Conservation (phyloP, 2,329 filamentous ascomycete genomes). For the Neopestalotiopsis sp. region DNA sequence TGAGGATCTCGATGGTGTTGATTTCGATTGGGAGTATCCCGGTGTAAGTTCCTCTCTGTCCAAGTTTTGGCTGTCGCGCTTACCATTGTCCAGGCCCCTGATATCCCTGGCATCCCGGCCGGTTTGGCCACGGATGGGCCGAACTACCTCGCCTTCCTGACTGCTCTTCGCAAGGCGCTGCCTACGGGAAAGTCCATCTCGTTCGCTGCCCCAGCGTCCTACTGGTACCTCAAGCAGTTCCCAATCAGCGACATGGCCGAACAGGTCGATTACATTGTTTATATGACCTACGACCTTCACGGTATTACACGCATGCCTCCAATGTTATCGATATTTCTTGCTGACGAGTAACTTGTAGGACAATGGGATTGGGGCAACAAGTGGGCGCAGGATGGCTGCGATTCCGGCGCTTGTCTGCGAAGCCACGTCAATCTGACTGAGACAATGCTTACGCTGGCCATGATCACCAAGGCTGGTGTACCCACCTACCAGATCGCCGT, state of each 20-base stretch:
- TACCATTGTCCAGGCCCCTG: conserved; percentile 20
- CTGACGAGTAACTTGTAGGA: neutral
- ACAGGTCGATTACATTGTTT: conserved; percentile 38
- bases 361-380: conserved; percentile 38
- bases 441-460: conserved; percentile 16
- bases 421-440: conserved; percentile 41
- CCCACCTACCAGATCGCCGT: conserved; percentile 36
- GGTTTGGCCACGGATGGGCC: conserved; percentile 20
- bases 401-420: conserved; percentile 39
- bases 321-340: no score
- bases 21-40: conserved; percentile 22
- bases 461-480: conserved; percentile 40
- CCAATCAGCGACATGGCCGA: conserved; percentile 30
- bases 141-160: no score
- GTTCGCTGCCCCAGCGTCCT: conserved; percentile 33
- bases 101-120: conserved; percentile 33
- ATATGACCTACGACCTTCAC: conserved; percentile 39
- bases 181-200: conserved; percentile 32
- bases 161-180: no score
- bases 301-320: neutral
- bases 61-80: no score
- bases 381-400: conserved; percentile 29
- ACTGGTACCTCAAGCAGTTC: conserved; percentile 35
- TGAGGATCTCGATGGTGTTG: conserved; percentile 25
- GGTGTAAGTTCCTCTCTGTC: neutral